Evolutionary conservation across 345 rosid species (phyloP), one percentile per base, ranked within the genome.

Genomic region (Jatropha curcas): DNA sequence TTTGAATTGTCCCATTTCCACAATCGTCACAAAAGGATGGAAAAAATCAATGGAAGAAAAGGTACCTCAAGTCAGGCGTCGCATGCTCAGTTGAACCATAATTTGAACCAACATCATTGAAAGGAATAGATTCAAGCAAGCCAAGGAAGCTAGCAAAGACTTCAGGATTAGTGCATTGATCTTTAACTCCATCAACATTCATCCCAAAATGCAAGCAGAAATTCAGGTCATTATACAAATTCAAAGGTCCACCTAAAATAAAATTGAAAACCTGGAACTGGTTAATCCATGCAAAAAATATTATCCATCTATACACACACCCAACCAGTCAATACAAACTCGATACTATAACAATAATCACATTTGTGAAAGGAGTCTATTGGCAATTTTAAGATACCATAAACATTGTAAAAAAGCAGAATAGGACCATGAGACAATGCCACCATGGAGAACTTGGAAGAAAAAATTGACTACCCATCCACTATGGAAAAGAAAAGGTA

Each of bases 51-150:
- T 51, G 24, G 30, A 35, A 64, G 43, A 69, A 79, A 65, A 78
- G 34, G 62, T 65, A 76, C 94, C 97, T 90, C 30, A 84, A 79
- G 72, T 90, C 87, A 41, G 92, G 93, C 77, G 76, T 78, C 53
- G 70, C 73, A 83, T 77, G 68, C 66, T 82, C 92, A 27, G 82
- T 77, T 37, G 98, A 80, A 78, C 87, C 87, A 74, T 84, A 65
- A 82, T 80, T 77, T 75, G 88, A 88, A 83, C 83, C 86, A 76
- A 78, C 70, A 77, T 83, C 93, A 73, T 84, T 90, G 66, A 89
- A 88, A 59, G 97, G 92, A 79, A 92, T 83, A 30, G 97, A 92
- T 79, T 89, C 94, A 72, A 92, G 94, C 82, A 94, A 79, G 72
- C 90, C 90, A 72, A 94, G 89, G 80, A 90, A 87, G 84, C 77